phyloP scores from a whole-genome alignment of 2,329 filamentous ascomycete genomes.

The Colletotrichum eremochloae region DNA sequence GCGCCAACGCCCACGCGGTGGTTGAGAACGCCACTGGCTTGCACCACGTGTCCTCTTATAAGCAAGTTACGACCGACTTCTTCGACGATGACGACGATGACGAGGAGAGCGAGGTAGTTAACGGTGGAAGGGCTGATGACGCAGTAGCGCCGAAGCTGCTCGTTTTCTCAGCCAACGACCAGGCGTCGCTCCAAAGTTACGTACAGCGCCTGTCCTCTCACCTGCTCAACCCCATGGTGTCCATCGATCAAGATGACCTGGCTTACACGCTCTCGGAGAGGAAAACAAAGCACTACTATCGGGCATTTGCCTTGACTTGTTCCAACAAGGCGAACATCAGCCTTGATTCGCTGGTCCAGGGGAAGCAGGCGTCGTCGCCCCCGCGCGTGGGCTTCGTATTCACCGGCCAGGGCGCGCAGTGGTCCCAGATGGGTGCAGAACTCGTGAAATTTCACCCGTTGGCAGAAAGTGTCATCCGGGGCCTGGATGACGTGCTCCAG shows the following conservation, averaged over 20 bases:
- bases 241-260: constrained; percentile 44
- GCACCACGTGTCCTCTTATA: background rate
- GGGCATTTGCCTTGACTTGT: constrained; percentile 43
- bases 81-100: background rate
- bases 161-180: constrained; percentile 16
- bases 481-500: constrained; percentile 43
- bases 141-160: constrained; percentile 44
- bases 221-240: constrained; percentile 45
- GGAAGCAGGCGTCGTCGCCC: background rate
- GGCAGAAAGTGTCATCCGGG: constrained; percentile 37
- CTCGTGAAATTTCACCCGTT: constrained; percentile 34
- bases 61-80: background rate
- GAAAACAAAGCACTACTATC: constrained; percentile 42
- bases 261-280: constrained; percentile 49
- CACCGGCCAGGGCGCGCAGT: constrained; percentile 52
- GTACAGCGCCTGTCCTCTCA: constrained; percentile 1
- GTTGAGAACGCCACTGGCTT: constrained; percentile 39
- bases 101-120: background rate
- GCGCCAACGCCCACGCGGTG: constrained; percentile 46
- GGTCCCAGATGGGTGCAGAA: constrained; percentile 45
- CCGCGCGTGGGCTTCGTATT: constrained; percentile 43
- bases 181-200: background rate
- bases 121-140: background rate
- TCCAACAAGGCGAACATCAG: constrained; percentile 9
- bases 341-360: background rate